Conservation (phyloP, 345 rosid species). For the Gossypium australe region DNA sequence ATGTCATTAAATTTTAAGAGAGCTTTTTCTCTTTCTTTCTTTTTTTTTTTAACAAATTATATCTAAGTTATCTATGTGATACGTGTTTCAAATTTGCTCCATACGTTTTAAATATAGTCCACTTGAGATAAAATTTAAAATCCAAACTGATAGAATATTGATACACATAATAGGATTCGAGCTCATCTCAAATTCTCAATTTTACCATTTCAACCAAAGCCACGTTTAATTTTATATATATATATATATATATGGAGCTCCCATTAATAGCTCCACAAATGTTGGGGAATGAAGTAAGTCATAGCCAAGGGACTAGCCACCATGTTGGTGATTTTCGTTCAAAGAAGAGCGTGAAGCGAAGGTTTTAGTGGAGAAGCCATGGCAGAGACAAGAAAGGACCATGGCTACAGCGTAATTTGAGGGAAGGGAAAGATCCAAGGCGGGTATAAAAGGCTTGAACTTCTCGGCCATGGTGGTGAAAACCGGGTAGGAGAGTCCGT, state of each 20-base stretch:
- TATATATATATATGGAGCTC: constrained; percentile 42
- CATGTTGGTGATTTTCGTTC: constrained; percentile 96
- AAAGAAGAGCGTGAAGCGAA: constrained; percentile 69
- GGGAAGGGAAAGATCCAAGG: constrained; percentile 87
- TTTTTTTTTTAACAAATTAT: too few relatives aligned
- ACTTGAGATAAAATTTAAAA: too few relatives aligned
- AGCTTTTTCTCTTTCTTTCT: too few relatives aligned
- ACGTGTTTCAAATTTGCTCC: too few relatives aligned
- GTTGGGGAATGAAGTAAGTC: constrained; percentile 64
- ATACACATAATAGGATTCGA: too few relatives aligned
- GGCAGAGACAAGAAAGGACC: constrained; percentile 85
- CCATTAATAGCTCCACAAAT: constrained; percentile 89
- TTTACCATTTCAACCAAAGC: too few relatives aligned
- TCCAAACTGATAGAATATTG: too few relatives aligned
- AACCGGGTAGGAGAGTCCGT: constrained; percentile 84
- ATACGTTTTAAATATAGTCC: too few relatives aligned
- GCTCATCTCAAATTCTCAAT: too few relatives aligned
- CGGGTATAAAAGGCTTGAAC: constrained; percentile 79
- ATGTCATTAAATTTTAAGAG: too few relatives aligned
- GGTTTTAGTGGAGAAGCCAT: constrained; percentile 71
- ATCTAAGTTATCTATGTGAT: too few relatives aligned
- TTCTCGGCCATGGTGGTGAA: constrained; percentile 88
- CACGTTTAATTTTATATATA: too few relatives aligned
- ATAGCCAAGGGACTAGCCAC: constrained; percentile 85
- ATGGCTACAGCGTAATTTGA: constrained; percentile 93